Evolutionary conservation across 2,329 filamentous ascomycete genomes (phyloP).

Genomic region (Talaromyces verruculosus): DNA sequence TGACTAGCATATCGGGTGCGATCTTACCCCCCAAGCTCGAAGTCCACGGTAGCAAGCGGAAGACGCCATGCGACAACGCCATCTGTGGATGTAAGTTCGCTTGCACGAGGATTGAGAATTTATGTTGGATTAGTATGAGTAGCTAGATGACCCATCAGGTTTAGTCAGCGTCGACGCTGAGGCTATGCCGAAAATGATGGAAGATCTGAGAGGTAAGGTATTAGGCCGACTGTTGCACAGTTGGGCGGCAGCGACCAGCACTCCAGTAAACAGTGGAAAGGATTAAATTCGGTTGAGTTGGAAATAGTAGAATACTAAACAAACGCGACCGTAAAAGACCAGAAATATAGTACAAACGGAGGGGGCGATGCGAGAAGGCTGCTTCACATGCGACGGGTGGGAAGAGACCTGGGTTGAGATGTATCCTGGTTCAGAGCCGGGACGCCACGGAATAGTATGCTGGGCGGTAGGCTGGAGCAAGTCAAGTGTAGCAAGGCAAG

Average conservation of each 20-base stretch:
- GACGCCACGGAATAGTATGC: constrained; percentile 10
- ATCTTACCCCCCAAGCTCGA: constrained; percentile 48
- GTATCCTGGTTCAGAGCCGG: constrained; percentile 4
- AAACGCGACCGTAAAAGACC: constrained; percentile 1
- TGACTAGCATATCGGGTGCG: constrained; percentile 44
- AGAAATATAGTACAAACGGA: constrained; percentile 13
- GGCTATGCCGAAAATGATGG: neutral
- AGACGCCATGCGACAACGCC: constrained; percentile 49
- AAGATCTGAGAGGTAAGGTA: neutral
- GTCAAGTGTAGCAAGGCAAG: too few relatives aligned
- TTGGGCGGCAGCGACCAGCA: constrained; percentile 15
- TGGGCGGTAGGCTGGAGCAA: neutral
- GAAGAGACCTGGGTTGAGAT: neutral
- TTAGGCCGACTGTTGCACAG: constrained; percentile 1
- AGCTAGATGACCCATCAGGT: constrained; percentile 16
- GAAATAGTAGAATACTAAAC: neutral
- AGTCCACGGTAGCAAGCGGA: constrained; percentile 50
- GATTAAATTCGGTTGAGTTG: constrained; percentile 2
- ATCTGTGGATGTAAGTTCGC: constrained; percentile 13
- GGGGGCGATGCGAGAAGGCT: constrained; percentile 1
- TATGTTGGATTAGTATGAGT: constrained; percentile 11
- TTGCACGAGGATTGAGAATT: neutral
- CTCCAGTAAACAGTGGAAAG: constrained; percentile 6
- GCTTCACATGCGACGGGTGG: constrained; percentile 9
- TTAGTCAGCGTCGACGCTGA: constrained; percentile 18